phyloP scores from a whole-genome alignment of 305 asterid species.

The Coffea humblotiana region DNA sequence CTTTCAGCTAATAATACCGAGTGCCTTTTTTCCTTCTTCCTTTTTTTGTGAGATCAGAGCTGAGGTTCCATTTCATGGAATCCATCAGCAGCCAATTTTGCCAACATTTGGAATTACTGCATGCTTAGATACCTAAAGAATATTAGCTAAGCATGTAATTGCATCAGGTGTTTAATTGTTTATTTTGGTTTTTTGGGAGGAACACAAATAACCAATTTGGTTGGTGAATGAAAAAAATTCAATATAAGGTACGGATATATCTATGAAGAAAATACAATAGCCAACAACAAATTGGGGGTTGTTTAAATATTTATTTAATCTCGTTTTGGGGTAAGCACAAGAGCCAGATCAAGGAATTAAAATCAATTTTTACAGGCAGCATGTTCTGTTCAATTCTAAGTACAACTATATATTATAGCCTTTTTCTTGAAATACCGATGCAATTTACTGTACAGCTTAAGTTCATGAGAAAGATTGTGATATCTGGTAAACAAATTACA shows the following conservation, averaged over 20 bases:
- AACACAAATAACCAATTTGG: neutral
- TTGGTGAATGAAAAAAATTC: neutral
- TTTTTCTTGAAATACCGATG: neutral
- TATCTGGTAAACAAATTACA: neutral
- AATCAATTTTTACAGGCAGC: neutral
- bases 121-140: neutral
- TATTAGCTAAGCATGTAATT: neutral
- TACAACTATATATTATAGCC: neutral
- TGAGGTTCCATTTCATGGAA: too few species aligned
- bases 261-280: neutral
- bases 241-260: neutral
- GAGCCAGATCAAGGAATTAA: neutral
- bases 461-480: neutral
- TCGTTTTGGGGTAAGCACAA: neutral
- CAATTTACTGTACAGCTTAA: too few species aligned
- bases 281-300: neutral
- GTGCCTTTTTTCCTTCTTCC: too few species aligned
- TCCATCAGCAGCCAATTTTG: neutral
- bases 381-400: neutral
- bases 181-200: neutral
- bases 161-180: too few species aligned
- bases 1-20: too few species aligned
- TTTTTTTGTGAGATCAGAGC: too few species aligned
- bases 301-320: neutral
- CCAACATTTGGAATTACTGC: neutral